Evolutionary conservation across 1,284 basidiomycete species (phyloP), one percentile per base, ranked within the genome.

Genomic region (Cystobasidium pallidum): DNA sequence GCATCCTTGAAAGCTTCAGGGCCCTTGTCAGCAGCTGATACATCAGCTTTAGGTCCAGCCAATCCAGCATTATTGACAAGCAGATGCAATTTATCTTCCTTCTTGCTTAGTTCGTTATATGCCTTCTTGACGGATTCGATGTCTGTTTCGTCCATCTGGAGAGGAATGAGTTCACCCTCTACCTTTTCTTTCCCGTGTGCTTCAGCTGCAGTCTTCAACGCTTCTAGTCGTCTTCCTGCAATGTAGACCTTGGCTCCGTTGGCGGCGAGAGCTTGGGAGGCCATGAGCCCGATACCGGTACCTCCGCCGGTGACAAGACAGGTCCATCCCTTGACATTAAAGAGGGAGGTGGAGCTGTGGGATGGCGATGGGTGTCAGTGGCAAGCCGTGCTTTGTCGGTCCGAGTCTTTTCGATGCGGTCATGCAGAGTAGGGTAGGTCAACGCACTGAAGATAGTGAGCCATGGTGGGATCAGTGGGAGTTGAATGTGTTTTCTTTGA

Each of bases 231-330:
- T 13, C 70, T 28, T 19, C 64, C 88, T 0, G 86, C 87, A 76
- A 92, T 89, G 79, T 92, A 92, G 17, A 92, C 91, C 75, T 87
- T 89, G 19, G 91, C 90, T 1, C 91, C 90, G 76, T 88, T 89
- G 26, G 86, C 85, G 10, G 89, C 89, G n/a, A 92, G 84, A 3
- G 88, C 89, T 68, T 85, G 84, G 4, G 90, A 84, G 71, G 91
- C 90, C 86, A 89, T 88, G 73, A 88, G 80, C 2, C 84, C 84
- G 54, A 92, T 91, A 1, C 91, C 91, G 0, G 89, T 90, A 28
- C 89, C 91, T 4, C 90, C 62, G 26, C 68, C 68, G 3, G 59
- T 70, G 54, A 67, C 71, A 49, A 67, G 64, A 21, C 45, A 55
- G 47, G 32, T 45, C 45, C 59, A 73, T 28, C 72, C 72, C 26